phyloP scores from a whole-genome alignment of 257 asterid species.

The Solanum rostratum region DNA sequence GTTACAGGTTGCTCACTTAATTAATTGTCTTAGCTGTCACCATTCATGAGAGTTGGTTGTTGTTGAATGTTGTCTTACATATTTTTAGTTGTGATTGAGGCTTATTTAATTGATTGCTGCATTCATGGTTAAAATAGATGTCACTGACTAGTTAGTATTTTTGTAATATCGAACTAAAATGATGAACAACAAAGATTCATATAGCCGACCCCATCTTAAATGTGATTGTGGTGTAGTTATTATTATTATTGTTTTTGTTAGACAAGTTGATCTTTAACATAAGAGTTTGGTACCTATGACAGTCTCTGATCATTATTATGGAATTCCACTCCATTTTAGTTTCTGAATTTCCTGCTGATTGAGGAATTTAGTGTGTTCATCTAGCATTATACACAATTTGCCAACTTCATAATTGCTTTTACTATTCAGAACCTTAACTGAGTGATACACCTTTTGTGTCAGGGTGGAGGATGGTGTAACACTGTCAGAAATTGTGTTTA shows the following conservation, averaged over 20 bases:
- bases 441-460: conserved; percentile 18
- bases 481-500: conserved; percentile 52
- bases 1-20: not conserved
- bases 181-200: not conserved
- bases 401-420: not conserved
- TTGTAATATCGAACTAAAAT: not conserved
- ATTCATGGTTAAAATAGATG: not conserved
- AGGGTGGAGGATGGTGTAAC: conserved; percentile 99
- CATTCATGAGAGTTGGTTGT: not conserved
- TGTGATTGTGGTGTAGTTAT: not conserved
- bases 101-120: not conserved
- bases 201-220: not conserved
- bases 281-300: not conserved
- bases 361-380: not conserved
- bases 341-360: not conserved
- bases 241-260: not conserved
- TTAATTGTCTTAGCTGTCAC: not conserved
- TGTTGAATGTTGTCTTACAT: not conserved
- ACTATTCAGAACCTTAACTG: not conserved
- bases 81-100: not conserved
- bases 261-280: not conserved
- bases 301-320: not conserved
- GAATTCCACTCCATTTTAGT: not conserved
- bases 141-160: not conserved
- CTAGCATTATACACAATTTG: not conserved